phyloP scores from a whole-genome alignment of 2,329 filamentous ascomycete species.

The Colletotrichum simmondsii region DNA sequence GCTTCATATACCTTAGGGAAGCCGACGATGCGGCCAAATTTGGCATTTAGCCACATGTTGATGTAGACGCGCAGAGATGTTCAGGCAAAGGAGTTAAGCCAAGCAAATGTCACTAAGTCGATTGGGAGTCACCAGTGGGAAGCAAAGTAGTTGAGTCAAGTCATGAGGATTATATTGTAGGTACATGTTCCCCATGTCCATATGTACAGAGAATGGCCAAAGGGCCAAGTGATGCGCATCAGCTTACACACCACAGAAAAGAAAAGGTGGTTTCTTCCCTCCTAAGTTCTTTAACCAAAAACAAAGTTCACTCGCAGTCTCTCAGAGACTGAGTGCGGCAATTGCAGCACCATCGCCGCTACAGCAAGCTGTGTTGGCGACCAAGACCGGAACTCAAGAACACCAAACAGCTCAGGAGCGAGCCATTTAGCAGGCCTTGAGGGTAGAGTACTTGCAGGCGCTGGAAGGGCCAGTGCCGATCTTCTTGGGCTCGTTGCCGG shows the following conservation, averaged over 20 bases:
- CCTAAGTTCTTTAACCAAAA: conserved; percentile 22
- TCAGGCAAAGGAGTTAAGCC: no score
- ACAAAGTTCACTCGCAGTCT: conserved; percentile 19
- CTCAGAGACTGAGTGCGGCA: conserved; percentile 11
- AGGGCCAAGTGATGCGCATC: conserved; percentile 23
- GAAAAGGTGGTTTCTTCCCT: conserved; percentile 11
- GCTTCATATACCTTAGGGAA: no score
- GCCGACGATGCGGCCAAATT: no score
- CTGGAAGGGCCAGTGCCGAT: neutral
- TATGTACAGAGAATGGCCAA: conserved; percentile 32
- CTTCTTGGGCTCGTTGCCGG: conserved; percentile 36
- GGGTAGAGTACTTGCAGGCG: conserved; percentile 29
- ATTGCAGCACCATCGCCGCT: neutral
- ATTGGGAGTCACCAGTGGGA: neutral
- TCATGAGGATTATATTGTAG: conserved; percentile 32
- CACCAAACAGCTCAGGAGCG: neutral
- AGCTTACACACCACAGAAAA: conserved; percentile 32
- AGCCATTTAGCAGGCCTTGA: conserved; percentile 34
- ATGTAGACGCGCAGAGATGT: no score
- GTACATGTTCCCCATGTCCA: conserved; percentile 26
- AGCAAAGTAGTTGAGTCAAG: neutral
- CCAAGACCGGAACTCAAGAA: neutral
- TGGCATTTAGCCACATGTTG: no score
- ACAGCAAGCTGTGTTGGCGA: neutral
- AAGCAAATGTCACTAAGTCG: no score